Percentiles rank a stretch among this genome's conserved stretches.
phyloP scores from a whole-genome alignment of 176 grass and related monocot genomes.

The Eragrostis nindensis region DNA sequence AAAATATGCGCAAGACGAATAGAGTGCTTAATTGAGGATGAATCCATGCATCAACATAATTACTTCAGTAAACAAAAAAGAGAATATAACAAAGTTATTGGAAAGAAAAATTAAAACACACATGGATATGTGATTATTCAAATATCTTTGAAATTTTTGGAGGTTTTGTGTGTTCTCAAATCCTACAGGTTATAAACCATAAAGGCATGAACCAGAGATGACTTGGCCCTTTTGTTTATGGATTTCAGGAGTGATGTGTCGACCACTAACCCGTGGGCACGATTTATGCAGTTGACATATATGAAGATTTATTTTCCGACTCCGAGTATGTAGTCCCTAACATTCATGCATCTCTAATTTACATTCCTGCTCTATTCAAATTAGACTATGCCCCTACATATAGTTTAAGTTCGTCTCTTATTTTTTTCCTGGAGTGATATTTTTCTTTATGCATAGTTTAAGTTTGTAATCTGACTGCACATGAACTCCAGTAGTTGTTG shows the following conservation, averaged over 20 bases:
- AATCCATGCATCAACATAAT: no score
- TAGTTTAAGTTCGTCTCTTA: background rate
- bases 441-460: background rate
- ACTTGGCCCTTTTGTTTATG: no score
- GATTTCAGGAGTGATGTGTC: background rate
- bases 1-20: no score
- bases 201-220: no score
- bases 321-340: background rate
- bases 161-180: no score
- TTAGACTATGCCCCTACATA: background rate
- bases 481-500: background rate
- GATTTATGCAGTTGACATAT: slow-evolving; percentile 31
- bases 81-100: no score
- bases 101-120: no score
- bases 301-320: slow-evolving; percentile 29
- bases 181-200: no score
- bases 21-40: no score
- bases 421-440: background rate
- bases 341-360: slow-evolving; percentile 8
- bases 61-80: no score
- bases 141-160: no score
- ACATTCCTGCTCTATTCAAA: background rate
- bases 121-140: no score
- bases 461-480: background rate
- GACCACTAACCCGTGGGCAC: slow-evolving; percentile 15